Conservation (phyloP, 164 flowering plant genomes). For the Dillenia suffruticosa region DNA sequence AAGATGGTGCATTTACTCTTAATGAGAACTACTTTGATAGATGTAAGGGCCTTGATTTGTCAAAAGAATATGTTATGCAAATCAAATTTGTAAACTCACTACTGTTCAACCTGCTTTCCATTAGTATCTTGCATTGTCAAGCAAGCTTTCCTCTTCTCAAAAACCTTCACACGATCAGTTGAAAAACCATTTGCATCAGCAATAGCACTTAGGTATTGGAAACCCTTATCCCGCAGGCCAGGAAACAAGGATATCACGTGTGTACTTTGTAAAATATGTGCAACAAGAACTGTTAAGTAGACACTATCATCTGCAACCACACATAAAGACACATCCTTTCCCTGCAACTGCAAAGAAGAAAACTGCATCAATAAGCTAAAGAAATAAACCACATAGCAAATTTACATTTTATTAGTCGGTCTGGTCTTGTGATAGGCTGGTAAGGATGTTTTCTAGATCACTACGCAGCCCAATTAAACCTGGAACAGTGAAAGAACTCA, state of each 20-base stretch:
- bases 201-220: constrained; percentile 54
- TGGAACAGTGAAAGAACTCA: too few relatives aligned
- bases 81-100: too few relatives aligned
- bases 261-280: constrained; percentile 48
- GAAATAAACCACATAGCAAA: too few relatives aligned
- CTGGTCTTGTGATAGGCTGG: too few relatives aligned
- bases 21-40: too few relatives aligned
- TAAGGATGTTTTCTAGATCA: too few relatives aligned
- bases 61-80: too few relatives aligned
- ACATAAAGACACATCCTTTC: constrained; percentile 49
- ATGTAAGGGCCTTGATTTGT: too few relatives aligned
- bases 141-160: constrained; percentile 30
- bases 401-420: too few relatives aligned
- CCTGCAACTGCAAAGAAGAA: constrained; percentile 56
- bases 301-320: constrained; percentile 87
- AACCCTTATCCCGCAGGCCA: constrained; percentile 61
- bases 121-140: constrained; percentile 56
- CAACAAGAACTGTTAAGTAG: constrained; percentile 57
- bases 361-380: constrained; percentile 5
- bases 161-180: constrained; percentile 53
- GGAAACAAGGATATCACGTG: constrained; percentile 71
- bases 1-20: too few relatives aligned
- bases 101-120: constrained; percentile 45
- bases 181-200: constrained; percentile 66
- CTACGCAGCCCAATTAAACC: too few relatives aligned